These are phyloP conservation scores for Chrysanthemum lavandulifolium DNA, from an alignment of 129 eudicot species.

Conservation along the genomic window DNA sequence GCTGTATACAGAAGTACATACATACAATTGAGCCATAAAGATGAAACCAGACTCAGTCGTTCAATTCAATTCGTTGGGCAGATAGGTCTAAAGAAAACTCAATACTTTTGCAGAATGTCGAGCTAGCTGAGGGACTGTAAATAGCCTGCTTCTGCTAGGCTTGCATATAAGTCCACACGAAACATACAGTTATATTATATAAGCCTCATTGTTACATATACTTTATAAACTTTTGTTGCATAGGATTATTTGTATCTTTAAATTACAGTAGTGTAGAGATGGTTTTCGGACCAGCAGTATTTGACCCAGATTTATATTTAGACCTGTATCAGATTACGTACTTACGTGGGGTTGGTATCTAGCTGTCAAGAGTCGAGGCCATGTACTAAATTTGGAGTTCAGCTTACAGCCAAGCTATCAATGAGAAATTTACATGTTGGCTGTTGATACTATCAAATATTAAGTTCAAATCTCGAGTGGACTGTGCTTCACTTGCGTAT, in stretches of 20 bases:
- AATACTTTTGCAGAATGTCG: conserved; percentile 3
- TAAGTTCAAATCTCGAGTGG: too few relatives aligned
- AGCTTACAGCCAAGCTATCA: too few relatives aligned
- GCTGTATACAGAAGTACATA: conserved; percentile 17
- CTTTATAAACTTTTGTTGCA: neutral
- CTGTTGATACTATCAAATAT: too few relatives aligned
- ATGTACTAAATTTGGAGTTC: neutral
- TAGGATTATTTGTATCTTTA: neutral
- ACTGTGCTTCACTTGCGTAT: too few relatives aligned
- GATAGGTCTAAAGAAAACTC: neutral
- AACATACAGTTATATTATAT: neutral
- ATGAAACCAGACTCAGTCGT: neutral
- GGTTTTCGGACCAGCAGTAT: too few relatives aligned
- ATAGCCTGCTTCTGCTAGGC: conserved; percentile 3
- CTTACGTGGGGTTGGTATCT: neutral
- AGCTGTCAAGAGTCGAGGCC: neutral
- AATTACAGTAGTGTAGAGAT: too few relatives aligned
- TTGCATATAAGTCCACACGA: neutral
- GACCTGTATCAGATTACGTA: neutral
- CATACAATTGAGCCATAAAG: conserved; percentile 2
- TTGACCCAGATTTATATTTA: neutral
- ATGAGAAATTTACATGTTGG: too few relatives aligned
- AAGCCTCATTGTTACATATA: neutral
- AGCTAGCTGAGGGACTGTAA: conserved; percentile 7
- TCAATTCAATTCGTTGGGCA: neutral